These are phyloP conservation scores for Purpureocillium lavendulum DNA, from an alignment of 2,329 filamentous ascomycete species.

Conservation along the genomic window DNA sequence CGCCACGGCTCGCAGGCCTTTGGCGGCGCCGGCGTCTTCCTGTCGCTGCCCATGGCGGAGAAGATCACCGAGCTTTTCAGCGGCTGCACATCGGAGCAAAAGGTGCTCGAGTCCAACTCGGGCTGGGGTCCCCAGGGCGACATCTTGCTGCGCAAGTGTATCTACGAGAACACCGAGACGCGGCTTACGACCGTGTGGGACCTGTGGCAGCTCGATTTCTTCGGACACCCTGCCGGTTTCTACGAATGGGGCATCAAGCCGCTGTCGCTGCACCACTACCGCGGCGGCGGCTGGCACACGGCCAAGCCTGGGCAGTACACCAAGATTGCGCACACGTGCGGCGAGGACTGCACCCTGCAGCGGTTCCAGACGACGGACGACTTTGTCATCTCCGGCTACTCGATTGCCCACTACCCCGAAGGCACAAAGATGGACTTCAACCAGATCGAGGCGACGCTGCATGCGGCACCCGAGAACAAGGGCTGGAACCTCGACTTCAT, in stretches of 20 bases:
- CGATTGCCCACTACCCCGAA: conserved; percentile 46
- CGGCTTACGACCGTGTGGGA: conserved; percentile 48
- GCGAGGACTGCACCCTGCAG: conserved; percentile 51
- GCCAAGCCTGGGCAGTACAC: conserved; percentile 47
- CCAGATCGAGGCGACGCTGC: conserved; percentile 46
- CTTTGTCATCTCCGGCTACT: conserved; percentile 52
- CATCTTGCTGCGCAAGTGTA: conserved; percentile 53
- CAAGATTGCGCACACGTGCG: conserved; percentile 50
- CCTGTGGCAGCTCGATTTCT: conserved; percentile 53
- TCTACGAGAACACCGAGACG: conserved; percentile 53
- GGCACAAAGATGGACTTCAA: conserved; percentile 40
- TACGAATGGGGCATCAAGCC: conserved; percentile 55
- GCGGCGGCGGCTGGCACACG: conserved; percentile 48
- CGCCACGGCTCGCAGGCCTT: conserved; percentile 56
- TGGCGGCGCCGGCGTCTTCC: conserved; percentile 55
- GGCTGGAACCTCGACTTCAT: conserved; percentile 44
- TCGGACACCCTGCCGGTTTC: conserved; percentile 53
- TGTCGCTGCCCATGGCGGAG: conserved; percentile 42
- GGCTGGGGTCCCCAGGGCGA: conserved; percentile 55
- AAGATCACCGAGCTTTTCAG: conserved; percentile 36
- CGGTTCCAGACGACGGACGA: conserved; percentile 46
- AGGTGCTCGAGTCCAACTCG: conserved; percentile 45
- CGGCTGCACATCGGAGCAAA: conserved; percentile 37
- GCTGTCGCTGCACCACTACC: conserved; percentile 56
- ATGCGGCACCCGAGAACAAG: conserved; percentile 36